A percentile compares a stretch with the other conserved stretches of the same genome.
phyloP scores from a whole-genome alignment of 2,329 filamentous ascomycete genomes.

The Cadophora sp. region DNA sequence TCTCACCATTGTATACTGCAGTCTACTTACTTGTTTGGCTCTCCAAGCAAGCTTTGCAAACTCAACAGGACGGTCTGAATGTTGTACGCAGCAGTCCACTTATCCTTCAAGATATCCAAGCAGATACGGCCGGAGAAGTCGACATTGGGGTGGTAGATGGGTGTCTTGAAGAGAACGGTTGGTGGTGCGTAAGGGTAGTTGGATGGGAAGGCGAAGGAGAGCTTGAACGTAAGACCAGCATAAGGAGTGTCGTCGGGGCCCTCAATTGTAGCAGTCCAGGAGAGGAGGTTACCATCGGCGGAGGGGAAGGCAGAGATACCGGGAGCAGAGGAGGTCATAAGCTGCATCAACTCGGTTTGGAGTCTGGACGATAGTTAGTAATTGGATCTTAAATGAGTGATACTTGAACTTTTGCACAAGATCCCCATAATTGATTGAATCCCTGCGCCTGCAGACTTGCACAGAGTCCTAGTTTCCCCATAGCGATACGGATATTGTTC shows the following conservation, averaged over 20 bases:
- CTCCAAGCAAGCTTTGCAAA: slow-evolving; percentile 91
- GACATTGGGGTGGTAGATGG: slow-evolving; percentile 98
- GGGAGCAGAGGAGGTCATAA: slow-evolving; percentile 94
- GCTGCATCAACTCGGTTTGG: slow-evolving; percentile 96
- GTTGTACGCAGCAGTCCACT: slow-evolving; percentile 98
- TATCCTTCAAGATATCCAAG: slow-evolving; percentile 97
- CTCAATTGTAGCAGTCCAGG: slow-evolving; percentile 92
- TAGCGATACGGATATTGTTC: background rate
- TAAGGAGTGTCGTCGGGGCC: slow-evolving; percentile 94
- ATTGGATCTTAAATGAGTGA: background rate
- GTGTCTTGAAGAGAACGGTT: slow-evolving; percentile 95
- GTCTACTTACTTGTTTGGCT: slow-evolving; percentile 92
- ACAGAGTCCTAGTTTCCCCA: background rate
- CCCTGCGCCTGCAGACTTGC: background rate
- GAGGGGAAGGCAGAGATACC: slow-evolving; percentile 96
- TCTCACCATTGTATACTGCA: background rate
- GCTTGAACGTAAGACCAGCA: slow-evolving; percentile 85
- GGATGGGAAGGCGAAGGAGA: slow-evolving; percentile 86
- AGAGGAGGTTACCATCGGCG: slow-evolving; percentile 85
- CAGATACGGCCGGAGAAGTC: slow-evolving; percentile 98
- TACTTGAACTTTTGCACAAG: background rate
- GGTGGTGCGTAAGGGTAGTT: slow-evolving; percentile 95
- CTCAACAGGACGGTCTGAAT: slow-evolving; percentile 92
- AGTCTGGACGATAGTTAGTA: slow-evolving; percentile 62
- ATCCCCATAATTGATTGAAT: background rate